Evolutionary conservation across 2,329 filamentous ascomycete genomes (phyloP), one percentile per base, ranked within the genome.

Genomic region (Stagonosporopsis tanaceti): DNA sequence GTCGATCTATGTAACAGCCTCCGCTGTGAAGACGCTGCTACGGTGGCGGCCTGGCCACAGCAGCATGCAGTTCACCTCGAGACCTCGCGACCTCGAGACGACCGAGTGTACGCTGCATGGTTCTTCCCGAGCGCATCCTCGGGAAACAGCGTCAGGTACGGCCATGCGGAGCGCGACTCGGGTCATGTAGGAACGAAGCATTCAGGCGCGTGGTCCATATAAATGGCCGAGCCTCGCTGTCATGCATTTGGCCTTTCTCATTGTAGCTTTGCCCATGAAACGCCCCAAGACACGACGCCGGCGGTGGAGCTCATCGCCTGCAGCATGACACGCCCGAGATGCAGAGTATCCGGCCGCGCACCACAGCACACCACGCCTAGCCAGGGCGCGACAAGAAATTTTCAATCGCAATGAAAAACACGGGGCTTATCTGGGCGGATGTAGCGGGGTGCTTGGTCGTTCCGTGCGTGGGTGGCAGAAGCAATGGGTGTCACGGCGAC

Each of bases 361-460:
- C 59, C 46, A 61, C 53, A 40, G 53, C 41, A 56, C 57, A 46
- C 40, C 28, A 57, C 48, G 45, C 41, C 59, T 59, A 64, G 59
- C 57, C 64, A 63, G 61, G 53, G 55, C 58, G 60, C 44, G 51
- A 59, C 59, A 56, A 61, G 35, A 62, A 63, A 66, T 66, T 68
- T 72, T 68, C 60, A 68, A 67, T 63, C 40, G 57, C 41, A 59
- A 47, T 67, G 64, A 59, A 62, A 61, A 58, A 64, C 58, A 46
- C 57, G 61, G 62, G 63, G 61, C 68, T 70, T 71, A 70, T 70
- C 69, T 60, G 64, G 53, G 68, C 60, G 27, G 27, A 6, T 11
- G 9, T 11, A 1, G 27, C 27, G 61, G 60, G 50, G 62, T 67
- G 65, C 50, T 59, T 57, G 50, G 63, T 53, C 41, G 57, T 62